Percentiles rank a stretch among this genome's conserved stretches.
These are phyloP conservation scores for Orbilia ellipsospora DNA, from an alignment of 2,329 filamentous ascomycete genomes.

Conservation along the genomic window DNA sequence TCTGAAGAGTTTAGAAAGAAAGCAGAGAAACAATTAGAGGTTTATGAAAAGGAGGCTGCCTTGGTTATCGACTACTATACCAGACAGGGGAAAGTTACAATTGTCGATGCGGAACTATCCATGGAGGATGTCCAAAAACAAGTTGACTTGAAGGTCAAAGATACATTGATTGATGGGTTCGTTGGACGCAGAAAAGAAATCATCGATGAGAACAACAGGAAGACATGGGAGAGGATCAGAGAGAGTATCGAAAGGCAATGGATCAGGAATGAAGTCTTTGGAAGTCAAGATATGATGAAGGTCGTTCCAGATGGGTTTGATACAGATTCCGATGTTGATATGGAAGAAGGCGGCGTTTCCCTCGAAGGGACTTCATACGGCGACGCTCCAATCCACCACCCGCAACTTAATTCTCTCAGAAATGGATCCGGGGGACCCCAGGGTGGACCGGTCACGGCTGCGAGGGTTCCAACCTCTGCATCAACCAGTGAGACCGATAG, in stretches of 20 bases:
- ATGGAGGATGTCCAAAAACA: conserved; percentile 12
- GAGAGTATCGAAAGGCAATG: conserved; percentile 9
- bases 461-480: neutral
- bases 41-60: conserved; percentile 14
- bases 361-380: neutral
- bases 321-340: conserved; percentile 4
- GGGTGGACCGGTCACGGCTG: too few relatives aligned
- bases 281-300: neutral
- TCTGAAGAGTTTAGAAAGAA: neutral
- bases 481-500: neutral
- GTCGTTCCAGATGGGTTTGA: neutral
- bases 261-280: neutral
- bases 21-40: neutral
- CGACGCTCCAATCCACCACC: neutral
- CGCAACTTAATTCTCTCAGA: neutral
- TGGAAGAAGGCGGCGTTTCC: conserved; percentile 15
- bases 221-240: conserved; percentile 27
- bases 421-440: conserved; percentile 1
- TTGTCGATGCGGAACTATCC: conserved; percentile 28
- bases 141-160: conserved; percentile 33
- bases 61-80: conserved; percentile 29
- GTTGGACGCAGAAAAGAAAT: conserved; percentile 25
- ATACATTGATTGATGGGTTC: conserved; percentile 28
- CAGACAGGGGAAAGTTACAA: conserved; percentile 30
- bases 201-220: conserved; percentile 18